Base-by-base conservation (phyloP, 1,284 basidiomycete genomes). In the Sanghuangporus sanghuang region DNA sequence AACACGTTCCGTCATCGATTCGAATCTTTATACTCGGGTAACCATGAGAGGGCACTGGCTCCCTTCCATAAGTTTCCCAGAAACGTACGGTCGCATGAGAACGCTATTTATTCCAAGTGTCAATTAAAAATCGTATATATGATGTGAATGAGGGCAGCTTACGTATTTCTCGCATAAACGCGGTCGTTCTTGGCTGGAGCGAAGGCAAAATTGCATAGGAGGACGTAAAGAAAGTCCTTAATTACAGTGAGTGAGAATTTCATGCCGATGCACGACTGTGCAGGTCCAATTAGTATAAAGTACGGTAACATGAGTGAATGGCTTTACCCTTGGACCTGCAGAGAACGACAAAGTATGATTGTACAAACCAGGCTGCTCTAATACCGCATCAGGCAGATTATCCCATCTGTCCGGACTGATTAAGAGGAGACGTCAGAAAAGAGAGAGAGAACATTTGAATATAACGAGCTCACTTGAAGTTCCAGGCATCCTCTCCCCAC, bases 231-330 rank as follows among this genome's bases (percentile, higher is more conserved):
- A 70, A 93, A 86, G 1, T 82, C 81, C 75, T 92, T 93, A 69
- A 92, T 87, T 74, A 92, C 89, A 63, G 92, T 87, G 71, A 90
- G 77, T 12, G 90, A 89, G 72, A 92, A 90, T 36, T 85, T 82
- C 76, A 88, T 78, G 2, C 91, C 91, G 57, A 92, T 89, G 71
- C 90, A 93, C 1, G 89, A 85, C 90, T 92, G 60, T 54, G 62
- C 55, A 54, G 14, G n/a, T 59, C 27, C 61, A 16, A 16, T 49
- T 11, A 8, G 21, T 52, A 49, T 57, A 63, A 48, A 62, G 40
- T 38, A 7, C 16, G 39, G 35, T 16, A 12, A 52, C 57, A 59
- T 50, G 46, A 4, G 21, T 44, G 58, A 39, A 35, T 62, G 12
- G 44, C 78, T 86, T 61, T 73, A 90, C 90, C 60, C 90, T 80